Conservation (phyloP, 106 monocot species). For the Allium fistulosum region DNA sequence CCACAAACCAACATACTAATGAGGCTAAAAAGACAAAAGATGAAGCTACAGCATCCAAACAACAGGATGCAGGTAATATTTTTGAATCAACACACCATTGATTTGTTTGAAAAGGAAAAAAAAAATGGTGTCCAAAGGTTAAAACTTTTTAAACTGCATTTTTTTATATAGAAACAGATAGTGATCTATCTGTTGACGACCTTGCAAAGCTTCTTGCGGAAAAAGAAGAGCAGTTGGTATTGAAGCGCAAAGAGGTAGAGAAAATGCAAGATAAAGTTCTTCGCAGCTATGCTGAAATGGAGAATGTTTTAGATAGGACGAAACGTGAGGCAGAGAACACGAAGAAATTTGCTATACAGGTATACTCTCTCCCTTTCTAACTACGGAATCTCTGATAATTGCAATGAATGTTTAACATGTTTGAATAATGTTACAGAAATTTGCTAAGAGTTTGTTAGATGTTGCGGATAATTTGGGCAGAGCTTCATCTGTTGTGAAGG, state of each 20-base stretch:
- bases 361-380: neutral
- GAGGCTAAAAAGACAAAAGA: constrained; percentile 6
- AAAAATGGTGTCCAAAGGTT: neutral
- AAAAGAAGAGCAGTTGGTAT: constrained; percentile 65
- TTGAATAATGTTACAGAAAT: neutral
- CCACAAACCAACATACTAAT: neutral
- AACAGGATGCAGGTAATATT: constrained; percentile 22
- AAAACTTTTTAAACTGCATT: constrained; percentile 29
- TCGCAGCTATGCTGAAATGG: constrained; percentile 77
- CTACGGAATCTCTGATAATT: neutral
- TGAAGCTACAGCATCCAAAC: constrained; percentile 23
- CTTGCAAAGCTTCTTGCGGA: constrained; percentile 71
- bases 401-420: too few species aligned
- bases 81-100: constrained; percentile 6
- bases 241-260: constrained; percentile 62
- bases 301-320: constrained; percentile 52
- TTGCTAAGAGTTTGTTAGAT: too few species aligned
- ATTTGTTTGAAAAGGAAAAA: constrained; percentile 15
- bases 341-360: constrained; percentile 54
- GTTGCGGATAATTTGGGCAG: too few species aligned
- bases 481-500: too few species aligned
- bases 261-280: constrained; percentile 53
- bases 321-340: constrained; percentile 47
- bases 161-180: constrained; percentile 53
- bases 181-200: constrained; percentile 63